A percentile compares a stretch with the other conserved stretches of the same genome.
These are phyloP conservation scores for Solanum aculeatissimum DNA, from an alignment of 305 asterid species.

Conservation along the genomic window DNA sequence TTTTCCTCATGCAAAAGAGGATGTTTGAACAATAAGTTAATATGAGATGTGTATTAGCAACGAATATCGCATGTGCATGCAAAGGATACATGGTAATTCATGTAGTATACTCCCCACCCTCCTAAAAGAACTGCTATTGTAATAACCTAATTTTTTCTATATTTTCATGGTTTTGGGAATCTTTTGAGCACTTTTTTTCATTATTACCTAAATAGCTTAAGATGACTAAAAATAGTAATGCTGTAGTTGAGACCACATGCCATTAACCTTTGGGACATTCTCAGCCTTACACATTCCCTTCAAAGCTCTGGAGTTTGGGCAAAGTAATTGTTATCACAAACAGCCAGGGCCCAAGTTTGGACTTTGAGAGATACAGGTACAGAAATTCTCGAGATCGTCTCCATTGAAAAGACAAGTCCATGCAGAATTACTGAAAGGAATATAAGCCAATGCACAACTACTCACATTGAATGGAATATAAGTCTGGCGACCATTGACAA, in stretches of 20 bases:
- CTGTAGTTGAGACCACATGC: neutral
- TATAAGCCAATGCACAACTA: constrained; percentile 22
- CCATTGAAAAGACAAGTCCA: neutral
- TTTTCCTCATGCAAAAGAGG: neutral
- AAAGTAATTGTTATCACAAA: neutral
- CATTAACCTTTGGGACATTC: neutral
- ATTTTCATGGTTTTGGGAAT: neutral
- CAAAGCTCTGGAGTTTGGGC: neutral
- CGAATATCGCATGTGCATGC: neutral
- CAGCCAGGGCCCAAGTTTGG: neutral
- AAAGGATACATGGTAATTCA: neutral
- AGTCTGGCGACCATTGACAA: constrained; percentile 63
- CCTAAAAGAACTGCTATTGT: neutral
- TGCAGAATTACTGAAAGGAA: constrained; percentile 36
- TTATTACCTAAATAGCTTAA: neutral
- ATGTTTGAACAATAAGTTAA: neutral
- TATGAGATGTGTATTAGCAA: neutral
- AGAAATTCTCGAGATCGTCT: neutral
- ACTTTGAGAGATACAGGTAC: neutral
- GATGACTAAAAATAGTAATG: neutral
- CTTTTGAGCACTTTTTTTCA: neutral
- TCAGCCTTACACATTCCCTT: neutral
- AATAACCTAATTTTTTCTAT: neutral
- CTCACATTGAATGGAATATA: constrained; percentile 69
- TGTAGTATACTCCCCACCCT: neutral